A percentile compares a stretch with the other conserved stretches of the same genome.
Conservation (phyloP, 352 stramenopile species). For the Phytophthora pisi region DNA sequence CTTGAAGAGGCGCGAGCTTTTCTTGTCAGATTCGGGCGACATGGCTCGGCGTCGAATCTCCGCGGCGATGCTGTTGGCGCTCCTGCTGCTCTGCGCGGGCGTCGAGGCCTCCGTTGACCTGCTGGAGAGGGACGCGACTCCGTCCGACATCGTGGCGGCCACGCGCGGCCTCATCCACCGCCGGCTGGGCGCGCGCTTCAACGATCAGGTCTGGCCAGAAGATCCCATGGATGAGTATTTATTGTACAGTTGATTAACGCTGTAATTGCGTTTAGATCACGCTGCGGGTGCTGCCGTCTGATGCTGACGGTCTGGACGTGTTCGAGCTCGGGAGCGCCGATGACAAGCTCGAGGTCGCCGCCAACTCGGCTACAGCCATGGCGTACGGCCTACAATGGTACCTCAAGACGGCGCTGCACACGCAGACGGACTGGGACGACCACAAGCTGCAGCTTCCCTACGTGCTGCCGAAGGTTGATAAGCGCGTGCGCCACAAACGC, state of each 20-base stretch:
- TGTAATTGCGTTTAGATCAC: constrained; percentile 37
- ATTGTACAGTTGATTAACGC: not conserved
- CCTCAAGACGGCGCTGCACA: constrained; percentile 71
- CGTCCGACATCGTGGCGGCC: constrained; percentile 54
- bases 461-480: constrained; percentile 50
- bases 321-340: constrained; percentile 58
- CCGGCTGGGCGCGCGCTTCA: constrained; percentile 57
- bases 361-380: constrained; percentile 65
- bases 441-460: constrained; percentile 67
- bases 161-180: constrained; percentile 63
- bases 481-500: constrained; percentile 52
- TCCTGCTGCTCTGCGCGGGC: constrained; percentile 30
- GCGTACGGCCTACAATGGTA: constrained; percentile 81
- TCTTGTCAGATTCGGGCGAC: constrained; percentile 21
- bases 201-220: constrained; percentile 54
- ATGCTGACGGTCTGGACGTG: constrained; percentile 57
- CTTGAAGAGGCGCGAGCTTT: not conserved
- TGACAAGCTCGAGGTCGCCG: constrained; percentile 61
- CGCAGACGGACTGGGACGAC: constrained; percentile 85
- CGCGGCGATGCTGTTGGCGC: constrained; percentile 2
- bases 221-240: not conserved
- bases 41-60: constrained; percentile 15
- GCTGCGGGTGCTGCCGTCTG: constrained; percentile 48
- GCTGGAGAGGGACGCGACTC: constrained; percentile 18
- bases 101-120: constrained; percentile 19